These are phyloP conservation scores for Apiotrichum montevideense DNA, from an alignment of 1,284 basidiomycete species.

Conservation along the genomic window DNA sequence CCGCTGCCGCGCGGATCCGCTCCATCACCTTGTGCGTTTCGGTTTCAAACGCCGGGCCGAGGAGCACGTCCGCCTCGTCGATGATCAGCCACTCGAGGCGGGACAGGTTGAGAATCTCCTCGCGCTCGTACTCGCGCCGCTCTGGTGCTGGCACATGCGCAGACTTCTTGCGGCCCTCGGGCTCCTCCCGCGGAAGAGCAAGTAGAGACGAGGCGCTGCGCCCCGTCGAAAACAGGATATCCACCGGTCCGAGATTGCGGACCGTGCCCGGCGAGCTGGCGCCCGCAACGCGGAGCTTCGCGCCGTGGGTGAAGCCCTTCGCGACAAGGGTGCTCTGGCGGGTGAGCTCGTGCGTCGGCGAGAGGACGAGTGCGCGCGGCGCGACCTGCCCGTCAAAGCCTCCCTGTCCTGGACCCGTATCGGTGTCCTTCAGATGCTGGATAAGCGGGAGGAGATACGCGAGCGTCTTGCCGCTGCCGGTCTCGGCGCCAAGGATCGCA, in stretches of 20 bases:
- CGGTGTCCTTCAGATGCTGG: conserved; percentile 61
- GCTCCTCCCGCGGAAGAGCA: conserved; percentile 75
- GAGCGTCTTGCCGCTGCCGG: conserved; percentile 83
- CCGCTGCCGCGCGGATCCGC: conserved; percentile 48
- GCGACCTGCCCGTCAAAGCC: conserved; percentile 5
- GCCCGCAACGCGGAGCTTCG: conserved; percentile 68
- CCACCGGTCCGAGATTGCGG: conserved; percentile 46
- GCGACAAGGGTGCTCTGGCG: conserved; percentile 68
- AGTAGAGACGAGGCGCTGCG: conserved; percentile 71
- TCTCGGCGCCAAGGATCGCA: conserved; percentile 73
- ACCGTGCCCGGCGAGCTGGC: conserved; percentile 50
- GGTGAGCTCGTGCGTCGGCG: conserved; percentile 80
- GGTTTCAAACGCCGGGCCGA: conserved; percentile 72
- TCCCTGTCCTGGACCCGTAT: conserved; percentile 8
- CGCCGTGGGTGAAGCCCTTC: conserved; percentile 64
- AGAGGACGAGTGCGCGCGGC: conserved; percentile 71
- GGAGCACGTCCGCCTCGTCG: conserved; percentile 83
- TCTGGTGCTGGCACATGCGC: conserved; percentile 3
- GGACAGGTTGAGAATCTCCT: conserved; percentile 7
- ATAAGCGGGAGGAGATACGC: conserved; percentile 78
- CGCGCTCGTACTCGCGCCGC: conserved; percentile 5
- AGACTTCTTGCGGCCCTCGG: conserved; percentile 8
- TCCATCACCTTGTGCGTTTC: conserved; percentile 62
- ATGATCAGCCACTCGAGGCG: conserved; percentile 73
- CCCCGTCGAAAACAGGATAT: conserved; percentile 71